Evolutionary conservation across 768 basidiomycete genomes (phyloP).

Genomic region (Candolleomyces aberdarensis): DNA sequence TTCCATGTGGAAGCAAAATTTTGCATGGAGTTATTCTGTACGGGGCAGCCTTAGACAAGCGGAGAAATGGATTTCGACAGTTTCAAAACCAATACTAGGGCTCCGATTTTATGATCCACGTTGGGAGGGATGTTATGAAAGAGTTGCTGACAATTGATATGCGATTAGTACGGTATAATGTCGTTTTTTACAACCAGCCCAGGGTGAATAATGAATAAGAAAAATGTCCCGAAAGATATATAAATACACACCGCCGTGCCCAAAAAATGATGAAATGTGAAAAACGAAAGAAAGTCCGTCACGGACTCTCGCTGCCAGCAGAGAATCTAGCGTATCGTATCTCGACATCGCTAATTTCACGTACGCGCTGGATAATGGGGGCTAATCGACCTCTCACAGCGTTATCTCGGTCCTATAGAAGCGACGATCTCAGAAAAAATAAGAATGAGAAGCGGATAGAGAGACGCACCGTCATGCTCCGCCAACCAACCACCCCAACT

Average conservation of each 20-base stretch:
- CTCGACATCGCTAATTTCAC: conserved; percentile 15
- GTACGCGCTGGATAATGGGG: conserved; percentile 9
- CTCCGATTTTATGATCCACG: too few relatives aligned
- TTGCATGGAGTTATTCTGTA: too few relatives aligned
- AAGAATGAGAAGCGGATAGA: not conserved
- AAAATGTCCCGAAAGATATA: too few relatives aligned
- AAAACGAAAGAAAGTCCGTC: not conserved
- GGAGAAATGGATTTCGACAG: too few relatives aligned
- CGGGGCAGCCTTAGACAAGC: too few relatives aligned
- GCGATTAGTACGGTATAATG: too few relatives aligned
- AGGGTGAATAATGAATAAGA: too few relatives aligned
- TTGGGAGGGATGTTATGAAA: too few relatives aligned
- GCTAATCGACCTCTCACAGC: conserved; percentile 14
- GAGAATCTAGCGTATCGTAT: conserved; percentile 13
- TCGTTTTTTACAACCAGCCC: too few relatives aligned
- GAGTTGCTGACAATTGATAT: too few relatives aligned
- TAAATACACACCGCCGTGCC: not conserved
- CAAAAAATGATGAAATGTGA: not conserved
- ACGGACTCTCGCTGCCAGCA: not conserved
- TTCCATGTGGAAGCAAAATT: too few relatives aligned
- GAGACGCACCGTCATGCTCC: conserved; percentile 11
- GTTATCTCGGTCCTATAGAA: conserved; percentile 16
- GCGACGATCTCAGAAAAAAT: not conserved
- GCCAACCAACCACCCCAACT: conserved; percentile 23
- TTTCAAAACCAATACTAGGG: too few relatives aligned